Conservation (phyloP, 768 basidiomycete species). For the Collybiopsis confluens region DNA sequence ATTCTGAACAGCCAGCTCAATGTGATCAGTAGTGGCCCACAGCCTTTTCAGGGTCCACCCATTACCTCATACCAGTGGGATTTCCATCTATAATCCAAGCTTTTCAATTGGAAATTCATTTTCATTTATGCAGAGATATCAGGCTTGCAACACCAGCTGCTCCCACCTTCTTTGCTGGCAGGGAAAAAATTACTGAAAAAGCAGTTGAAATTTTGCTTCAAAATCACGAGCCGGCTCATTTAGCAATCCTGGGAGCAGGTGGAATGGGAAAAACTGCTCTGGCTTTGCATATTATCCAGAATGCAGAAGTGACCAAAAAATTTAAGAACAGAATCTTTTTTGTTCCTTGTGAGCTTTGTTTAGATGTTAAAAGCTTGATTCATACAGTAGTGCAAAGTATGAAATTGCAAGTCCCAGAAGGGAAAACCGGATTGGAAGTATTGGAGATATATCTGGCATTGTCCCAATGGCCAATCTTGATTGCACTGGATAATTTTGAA, state of each 20-base stretch:
- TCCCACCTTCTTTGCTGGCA: neutral
- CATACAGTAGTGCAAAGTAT: neutral
- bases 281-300: neutral
- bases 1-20: too few relatives aligned
- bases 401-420: neutral
- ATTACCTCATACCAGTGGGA: too few relatives aligned
- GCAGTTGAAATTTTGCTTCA: neutral
- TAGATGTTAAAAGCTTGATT: neutral
- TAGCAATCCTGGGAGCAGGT: neutral
- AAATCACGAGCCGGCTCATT: neutral
- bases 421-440: neutral
- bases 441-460: neutral
- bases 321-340: neutral
- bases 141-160: neutral
- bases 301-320: neutral
- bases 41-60: too few relatives aligned
- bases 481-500: conserved; percentile 10
- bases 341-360: neutral
- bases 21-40: too few relatives aligned
- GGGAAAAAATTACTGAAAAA: neutral
- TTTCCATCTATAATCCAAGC: too few relatives aligned
- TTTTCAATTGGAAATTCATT: too few relatives aligned
- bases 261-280: conserved; percentile 4
- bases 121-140: neutral
- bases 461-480: neutral